These are phyloP conservation scores for Abrus pulchellus DNA, from an alignment of 306 rosid species.

Conservation along the genomic window DNA sequence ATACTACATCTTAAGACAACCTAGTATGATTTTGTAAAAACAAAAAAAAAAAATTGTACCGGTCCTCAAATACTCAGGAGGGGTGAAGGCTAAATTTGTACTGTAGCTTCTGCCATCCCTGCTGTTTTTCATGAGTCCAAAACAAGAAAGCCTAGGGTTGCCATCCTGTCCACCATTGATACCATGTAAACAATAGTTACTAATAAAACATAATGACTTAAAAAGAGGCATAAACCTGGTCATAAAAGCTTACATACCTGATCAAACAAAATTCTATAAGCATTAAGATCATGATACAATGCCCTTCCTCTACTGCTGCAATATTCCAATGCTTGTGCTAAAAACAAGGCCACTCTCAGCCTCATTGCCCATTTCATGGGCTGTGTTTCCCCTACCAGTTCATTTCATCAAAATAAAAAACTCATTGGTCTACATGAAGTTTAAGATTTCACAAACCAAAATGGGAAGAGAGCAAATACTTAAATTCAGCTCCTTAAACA, in stretches of 20 bases:
- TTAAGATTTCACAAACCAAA: slow-evolving; percentile 28
- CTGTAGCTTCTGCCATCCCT: slow-evolving; percentile 90
- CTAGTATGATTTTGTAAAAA: neutral
- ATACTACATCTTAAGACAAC: slow-evolving; percentile 15
- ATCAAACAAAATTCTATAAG: slow-evolving; percentile 83
- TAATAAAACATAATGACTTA: neutral
- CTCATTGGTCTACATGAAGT: slow-evolving; percentile 13
- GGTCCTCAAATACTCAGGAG: slow-evolving; percentile 87
- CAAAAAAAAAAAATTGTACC: slow-evolving; percentile 53
- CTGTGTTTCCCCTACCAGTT: slow-evolving; percentile 74
- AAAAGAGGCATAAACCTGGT: slow-evolving; percentile 1
- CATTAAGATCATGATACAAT: slow-evolving; percentile 86
- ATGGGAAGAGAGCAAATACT: neutral
- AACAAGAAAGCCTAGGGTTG: slow-evolving; percentile 83
- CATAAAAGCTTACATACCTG: slow-evolving; percentile 52
- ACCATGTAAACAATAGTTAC: slow-evolving; percentile 27
- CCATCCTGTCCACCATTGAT: slow-evolving; percentile 61
- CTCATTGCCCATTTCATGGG: slow-evolving; percentile 98
- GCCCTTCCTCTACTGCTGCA: slow-evolving; percentile 79
- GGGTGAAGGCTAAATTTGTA: slow-evolving; percentile 89
- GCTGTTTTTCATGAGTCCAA: slow-evolving; percentile 91
- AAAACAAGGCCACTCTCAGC: slow-evolving; percentile 86
- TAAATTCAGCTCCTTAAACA: slow-evolving; percentile 15
- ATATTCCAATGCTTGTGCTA: slow-evolving; percentile 84
- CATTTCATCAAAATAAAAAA: slow-evolving; percentile 37